These are phyloP conservation scores for Pyricularia grisea DNA, from an alignment of 2,329 filamentous ascomycete genomes.

Conservation along the genomic window DNA sequence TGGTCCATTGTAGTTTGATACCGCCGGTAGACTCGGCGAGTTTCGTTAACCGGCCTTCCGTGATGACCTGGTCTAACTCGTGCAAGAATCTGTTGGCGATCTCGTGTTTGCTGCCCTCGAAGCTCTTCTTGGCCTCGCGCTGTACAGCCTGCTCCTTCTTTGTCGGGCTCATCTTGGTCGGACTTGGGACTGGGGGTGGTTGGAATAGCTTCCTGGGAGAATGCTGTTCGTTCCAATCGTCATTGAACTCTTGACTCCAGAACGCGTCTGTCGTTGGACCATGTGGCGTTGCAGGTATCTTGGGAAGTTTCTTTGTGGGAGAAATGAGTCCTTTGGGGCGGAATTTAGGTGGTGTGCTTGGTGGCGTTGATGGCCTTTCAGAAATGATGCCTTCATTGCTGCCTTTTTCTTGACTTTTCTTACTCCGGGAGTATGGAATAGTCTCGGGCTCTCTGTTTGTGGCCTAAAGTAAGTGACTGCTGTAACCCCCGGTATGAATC, in stretches of 20 bases:
- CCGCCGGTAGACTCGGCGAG: conserved; percentile 59
- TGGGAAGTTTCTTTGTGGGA: conserved; percentile 22
- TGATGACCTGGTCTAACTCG: conserved; percentile 60
- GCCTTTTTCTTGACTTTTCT: not conserved
- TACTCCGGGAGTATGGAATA: not conserved
- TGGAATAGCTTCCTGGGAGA: conserved; percentile 22
- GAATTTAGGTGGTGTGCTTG: conserved; percentile 8
- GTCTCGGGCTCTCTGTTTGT: not conserved
- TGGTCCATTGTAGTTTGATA: conserved; percentile 63
- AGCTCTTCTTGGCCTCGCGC: conserved; percentile 45
- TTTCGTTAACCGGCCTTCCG: conserved; percentile 45
- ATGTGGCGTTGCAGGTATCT: conserved; percentile 45
- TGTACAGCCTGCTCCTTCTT: conserved; percentile 23
- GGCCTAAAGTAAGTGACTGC: not conserved
- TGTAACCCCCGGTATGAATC: not conserved
- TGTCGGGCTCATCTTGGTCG: conserved; percentile 5
- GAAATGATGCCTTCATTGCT: not conserved
- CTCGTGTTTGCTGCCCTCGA: conserved; percentile 50
- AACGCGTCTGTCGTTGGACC: conserved; percentile 45
- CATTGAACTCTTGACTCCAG: conserved; percentile 48
- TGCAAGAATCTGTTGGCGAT: conserved; percentile 55
- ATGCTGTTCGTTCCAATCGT: conserved; percentile 56
- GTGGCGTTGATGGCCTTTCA: conserved; percentile 10
- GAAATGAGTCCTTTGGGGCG: conserved; percentile 16
- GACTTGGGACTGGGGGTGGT: conserved; percentile 8